These are phyloP conservation scores for Yarrowia porcina DNA, from an alignment of 805 yeast species.

Conservation along the genomic window DNA sequence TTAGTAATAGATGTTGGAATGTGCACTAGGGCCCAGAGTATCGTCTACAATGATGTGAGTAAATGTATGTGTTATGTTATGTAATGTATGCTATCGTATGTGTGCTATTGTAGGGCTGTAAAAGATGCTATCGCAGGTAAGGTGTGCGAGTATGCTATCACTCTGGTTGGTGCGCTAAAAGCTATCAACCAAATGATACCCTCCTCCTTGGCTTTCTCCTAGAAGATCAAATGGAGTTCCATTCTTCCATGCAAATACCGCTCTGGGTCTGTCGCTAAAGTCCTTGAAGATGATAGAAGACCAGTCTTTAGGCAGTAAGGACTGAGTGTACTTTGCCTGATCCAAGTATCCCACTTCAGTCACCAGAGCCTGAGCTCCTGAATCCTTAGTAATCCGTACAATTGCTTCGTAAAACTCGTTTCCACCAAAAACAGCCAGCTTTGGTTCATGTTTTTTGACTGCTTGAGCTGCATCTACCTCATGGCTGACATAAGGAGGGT, in stretches of 20 bases:
- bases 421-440: slow-evolving; percentile 21
- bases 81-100: not conserved
- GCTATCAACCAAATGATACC: not conserved
- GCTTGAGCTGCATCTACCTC: slow-evolving; percentile 6
- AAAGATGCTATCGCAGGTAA: too few relatives aligned
- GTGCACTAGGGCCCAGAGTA: not conserved
- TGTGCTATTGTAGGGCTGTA: not conserved
- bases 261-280: not conserved
- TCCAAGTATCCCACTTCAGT: slow-evolving; percentile 18
- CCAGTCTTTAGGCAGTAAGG: not conserved
- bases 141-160: not conserved
- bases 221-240: not conserved
- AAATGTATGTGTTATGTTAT: not conserved
- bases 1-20: slow-evolving; percentile 6
- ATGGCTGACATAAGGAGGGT: slow-evolving; percentile 27
- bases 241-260: slow-evolving; percentile 17
- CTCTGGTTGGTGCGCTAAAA: too few relatives aligned
- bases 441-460: slow-evolving; percentile 17
- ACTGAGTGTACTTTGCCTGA: slow-evolving; percentile 18
- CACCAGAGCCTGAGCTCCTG: not conserved
- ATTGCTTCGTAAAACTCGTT: slow-evolving; percentile 17
- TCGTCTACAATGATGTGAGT: not conserved
- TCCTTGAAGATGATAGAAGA: not conserved
- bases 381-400: not conserved
- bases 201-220: not conserved